These are phyloP conservation scores for Globisporangium lucens DNA, from an alignment of 352 stramenopile genomes.

Conservation along the genomic window DNA sequence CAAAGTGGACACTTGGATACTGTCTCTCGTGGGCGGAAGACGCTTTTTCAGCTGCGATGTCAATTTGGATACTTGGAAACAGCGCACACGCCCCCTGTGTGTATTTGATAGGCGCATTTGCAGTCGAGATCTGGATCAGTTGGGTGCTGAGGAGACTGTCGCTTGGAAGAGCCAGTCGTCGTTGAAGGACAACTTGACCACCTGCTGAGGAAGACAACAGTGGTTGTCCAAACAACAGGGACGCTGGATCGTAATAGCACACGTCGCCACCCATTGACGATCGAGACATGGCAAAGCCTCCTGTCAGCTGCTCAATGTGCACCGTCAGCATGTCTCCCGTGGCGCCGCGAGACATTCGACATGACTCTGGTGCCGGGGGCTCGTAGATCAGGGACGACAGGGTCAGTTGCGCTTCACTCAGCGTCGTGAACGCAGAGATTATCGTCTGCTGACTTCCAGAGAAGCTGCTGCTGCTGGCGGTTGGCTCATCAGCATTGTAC, in stretches of 20 bases:
- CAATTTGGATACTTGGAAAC: slow-evolving; percentile 1
- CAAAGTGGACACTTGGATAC: background rate
- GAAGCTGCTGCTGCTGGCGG: background rate
- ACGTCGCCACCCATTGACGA: background rate
- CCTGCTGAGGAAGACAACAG: background rate
- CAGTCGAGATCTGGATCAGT: background rate
- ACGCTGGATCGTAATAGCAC: background rate
- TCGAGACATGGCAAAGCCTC: background rate
- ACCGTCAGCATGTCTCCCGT: slow-evolving; percentile 8
- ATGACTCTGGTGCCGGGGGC: background rate
- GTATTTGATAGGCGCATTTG: background rate
- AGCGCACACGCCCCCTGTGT: background rate
- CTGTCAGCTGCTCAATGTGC: background rate
- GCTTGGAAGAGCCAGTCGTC: background rate
- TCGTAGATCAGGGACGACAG: slow-evolving; percentile 28
- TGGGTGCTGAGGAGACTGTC: background rate
- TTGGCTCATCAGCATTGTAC: background rate
- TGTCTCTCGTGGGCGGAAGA: background rate
- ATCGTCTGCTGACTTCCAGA: background rate
- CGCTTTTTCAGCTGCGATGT: background rate
- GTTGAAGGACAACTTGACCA: background rate
- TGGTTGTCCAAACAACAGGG: background rate
- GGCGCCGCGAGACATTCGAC: background rate
- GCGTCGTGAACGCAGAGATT: slow-evolving; percentile 23
- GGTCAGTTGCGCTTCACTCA: slow-evolving; percentile 24